Evolutionary conservation across 768 basidiomycete genomes (phyloP).

Genomic region (Trametes cingulata): DNA sequence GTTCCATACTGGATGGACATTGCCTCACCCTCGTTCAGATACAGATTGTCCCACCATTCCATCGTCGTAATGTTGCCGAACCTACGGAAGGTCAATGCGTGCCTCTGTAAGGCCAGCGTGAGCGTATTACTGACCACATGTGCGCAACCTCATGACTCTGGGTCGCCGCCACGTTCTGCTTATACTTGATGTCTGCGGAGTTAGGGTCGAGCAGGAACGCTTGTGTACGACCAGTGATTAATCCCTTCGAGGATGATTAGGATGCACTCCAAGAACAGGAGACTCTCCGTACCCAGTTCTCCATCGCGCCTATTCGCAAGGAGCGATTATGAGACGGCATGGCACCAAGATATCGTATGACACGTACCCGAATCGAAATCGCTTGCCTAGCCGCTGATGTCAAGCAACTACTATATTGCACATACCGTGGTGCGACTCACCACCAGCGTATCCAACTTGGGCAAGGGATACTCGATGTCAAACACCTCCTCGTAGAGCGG

Average conservation of each 20-base stretch:
- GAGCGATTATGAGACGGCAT: neutral
- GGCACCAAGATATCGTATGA: too few species aligned
- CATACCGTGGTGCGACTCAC: slow-evolving; percentile 33
- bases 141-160: slow-evolving; percentile 89
- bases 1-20: too few species aligned
- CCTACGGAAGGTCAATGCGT: slow-evolving; percentile 37
- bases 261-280: neutral
- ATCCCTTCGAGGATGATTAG: neutral
- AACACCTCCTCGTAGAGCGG: slow-evolving; percentile 94
- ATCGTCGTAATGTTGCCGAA: slow-evolving; percentile 95
- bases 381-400: slow-evolving; percentile 46
- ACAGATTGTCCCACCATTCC: slow-evolving; percentile 91
- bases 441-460: slow-evolving; percentile 93
- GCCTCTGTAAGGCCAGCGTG: too few species aligned
- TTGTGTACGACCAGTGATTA: slow-evolving; percentile 67
- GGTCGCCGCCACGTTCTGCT: slow-evolving; percentile 72
- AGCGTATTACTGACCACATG: slow-evolving; percentile 56
- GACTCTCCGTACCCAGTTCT: slow-evolving; percentile 70
- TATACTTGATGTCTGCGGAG: slow-evolving; percentile 70
- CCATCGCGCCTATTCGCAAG: slow-evolving; percentile 69
- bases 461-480: slow-evolving; percentile 88
- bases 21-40: slow-evolving; percentile 70
- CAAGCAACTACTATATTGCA: neutral
- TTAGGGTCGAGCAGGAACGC: slow-evolving; percentile 80
- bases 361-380: slow-evolving; percentile 75